Percentiles rank a stretch among this genome's conserved stretches.
These are phyloP conservation scores for Salvia hispanica DNA, from an alignment of 257 asterid genomes.

Conservation along the genomic window DNA sequence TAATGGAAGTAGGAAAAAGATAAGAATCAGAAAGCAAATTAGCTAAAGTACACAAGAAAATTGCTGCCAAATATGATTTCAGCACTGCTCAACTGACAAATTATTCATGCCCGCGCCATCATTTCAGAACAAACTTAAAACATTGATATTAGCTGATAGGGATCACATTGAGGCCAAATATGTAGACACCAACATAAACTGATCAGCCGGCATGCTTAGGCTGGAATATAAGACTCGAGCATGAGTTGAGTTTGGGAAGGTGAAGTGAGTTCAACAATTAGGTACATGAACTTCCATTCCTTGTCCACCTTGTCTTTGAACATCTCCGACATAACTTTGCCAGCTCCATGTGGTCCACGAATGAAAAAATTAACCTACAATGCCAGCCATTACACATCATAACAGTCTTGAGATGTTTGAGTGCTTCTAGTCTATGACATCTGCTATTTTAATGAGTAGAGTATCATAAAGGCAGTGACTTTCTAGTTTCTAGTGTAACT, in stretches of 20 bases:
- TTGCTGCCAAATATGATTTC: slow-evolving; percentile 21
- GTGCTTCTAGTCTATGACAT: neutral
- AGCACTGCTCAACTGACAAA: slow-evolving; percentile 17
- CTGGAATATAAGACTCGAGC: slow-evolving; percentile 96
- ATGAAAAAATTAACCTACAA: no score
- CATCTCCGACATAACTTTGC: slow-evolving; percentile 73
- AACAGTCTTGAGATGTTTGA: slow-evolving; percentile 16
- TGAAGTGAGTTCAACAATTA: slow-evolving; percentile 72
- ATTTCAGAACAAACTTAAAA: slow-evolving; percentile 21
- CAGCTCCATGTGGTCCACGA: no score
- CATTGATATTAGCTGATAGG: neutral
- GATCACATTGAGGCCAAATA: neutral
- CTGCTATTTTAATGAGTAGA: neutral
- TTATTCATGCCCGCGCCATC: neutral
- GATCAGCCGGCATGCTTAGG: slow-evolving; percentile 40
- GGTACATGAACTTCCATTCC: slow-evolving; percentile 86
- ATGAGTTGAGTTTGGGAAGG: slow-evolving; percentile 78
- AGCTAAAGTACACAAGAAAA: slow-evolving; percentile 9
- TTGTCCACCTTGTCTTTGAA: slow-evolving; percentile 81
- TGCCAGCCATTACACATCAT: neutral
- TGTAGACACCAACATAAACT: neutral
- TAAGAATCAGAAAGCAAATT: slow-evolving; percentile 3
- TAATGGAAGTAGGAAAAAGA: neutral
- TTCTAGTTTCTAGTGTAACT: slow-evolving; percentile 10
- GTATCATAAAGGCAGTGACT: neutral